Evolutionary conservation across 2,329 filamentous ascomycete species (phyloP).

Genomic region (Paecilomyces formosus): DNA sequence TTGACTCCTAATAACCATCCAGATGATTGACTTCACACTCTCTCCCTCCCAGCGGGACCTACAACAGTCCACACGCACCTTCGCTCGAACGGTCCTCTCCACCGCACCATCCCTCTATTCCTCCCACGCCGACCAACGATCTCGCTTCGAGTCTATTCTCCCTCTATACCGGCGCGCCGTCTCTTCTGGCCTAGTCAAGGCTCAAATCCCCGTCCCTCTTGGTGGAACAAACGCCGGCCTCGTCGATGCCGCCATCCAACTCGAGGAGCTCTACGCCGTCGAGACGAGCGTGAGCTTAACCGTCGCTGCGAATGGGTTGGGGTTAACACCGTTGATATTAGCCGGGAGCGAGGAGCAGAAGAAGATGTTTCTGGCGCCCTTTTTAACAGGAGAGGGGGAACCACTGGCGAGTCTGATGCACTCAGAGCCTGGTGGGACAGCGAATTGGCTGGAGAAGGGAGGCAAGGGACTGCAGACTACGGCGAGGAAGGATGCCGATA

Average conservation of each 20-base stretch:
- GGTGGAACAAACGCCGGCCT: slow-evolving; percentile 42
- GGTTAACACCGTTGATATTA: slow-evolving; percentile 45
- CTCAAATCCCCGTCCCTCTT: slow-evolving; percentile 38
- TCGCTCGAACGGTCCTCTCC: not conserved
- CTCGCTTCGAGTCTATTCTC: slow-evolving; percentile 42
- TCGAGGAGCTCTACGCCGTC: slow-evolving; percentile 48
- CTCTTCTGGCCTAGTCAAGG: slow-evolving; percentile 40
- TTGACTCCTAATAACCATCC: not conserved
- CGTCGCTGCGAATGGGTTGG: slow-evolving; percentile 46
- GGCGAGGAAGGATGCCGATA: slow-evolving; percentile 34
- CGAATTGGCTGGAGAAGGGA: slow-evolving; percentile 47
- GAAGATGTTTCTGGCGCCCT: slow-evolving; percentile 40
- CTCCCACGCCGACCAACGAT: slow-evolving; percentile 17
- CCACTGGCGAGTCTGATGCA: slow-evolving; percentile 46
- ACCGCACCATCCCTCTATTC: slow-evolving; percentile 3
- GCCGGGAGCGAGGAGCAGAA: slow-evolving; percentile 32
- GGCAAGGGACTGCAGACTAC: slow-evolving; percentile 43
- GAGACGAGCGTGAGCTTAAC: slow-evolving; percentile 45
- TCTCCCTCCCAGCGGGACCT: not conserved
- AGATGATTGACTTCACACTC: not conserved
- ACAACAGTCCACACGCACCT: not conserved
- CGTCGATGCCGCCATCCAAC: slow-evolving; percentile 43
- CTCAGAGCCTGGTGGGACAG: slow-evolving; percentile 46
- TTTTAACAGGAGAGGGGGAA: slow-evolving; percentile 37
- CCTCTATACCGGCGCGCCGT: slow-evolving; percentile 42